A percentile compares a stretch with the other conserved stretches of the same genome.
Conservation (phyloP, 305 asterid species). For the Fraxinus baroniana region DNA sequence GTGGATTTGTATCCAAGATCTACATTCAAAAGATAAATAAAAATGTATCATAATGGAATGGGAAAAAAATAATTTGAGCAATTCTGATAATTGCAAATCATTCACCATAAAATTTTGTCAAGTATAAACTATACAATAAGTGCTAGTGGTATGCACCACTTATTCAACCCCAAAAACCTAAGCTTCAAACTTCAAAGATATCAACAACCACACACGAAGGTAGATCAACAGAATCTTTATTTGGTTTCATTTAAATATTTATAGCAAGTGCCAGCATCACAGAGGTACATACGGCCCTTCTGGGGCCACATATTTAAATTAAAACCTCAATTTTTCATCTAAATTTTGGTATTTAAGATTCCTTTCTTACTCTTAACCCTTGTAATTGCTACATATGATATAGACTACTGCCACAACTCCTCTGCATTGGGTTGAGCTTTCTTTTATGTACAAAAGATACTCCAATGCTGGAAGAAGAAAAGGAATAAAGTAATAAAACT, state of each 20-base stretch:
- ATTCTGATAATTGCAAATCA: not conserved
- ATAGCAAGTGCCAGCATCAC: not conserved
- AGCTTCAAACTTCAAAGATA: not conserved
- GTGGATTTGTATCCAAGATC: conserved; percentile 92
- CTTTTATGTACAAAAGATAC: not conserved
- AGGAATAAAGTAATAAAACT: not conserved
- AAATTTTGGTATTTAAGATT: not conserved
- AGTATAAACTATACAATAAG: not conserved
- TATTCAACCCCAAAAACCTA: no score
- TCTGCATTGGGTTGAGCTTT: not conserved
- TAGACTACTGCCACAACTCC: not conserved
- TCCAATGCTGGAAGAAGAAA: not conserved
- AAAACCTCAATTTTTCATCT: no score
- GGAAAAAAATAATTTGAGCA: no score
- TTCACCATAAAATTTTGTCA: not conserved
- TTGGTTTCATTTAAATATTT: not conserved
- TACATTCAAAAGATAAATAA: conserved; percentile 35
- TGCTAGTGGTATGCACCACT: no score
- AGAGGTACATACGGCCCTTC: not conserved
- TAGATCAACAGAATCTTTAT: not conserved
- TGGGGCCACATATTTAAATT: no score
- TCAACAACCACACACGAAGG: not conserved
- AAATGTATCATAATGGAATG: conserved; percentile 18
- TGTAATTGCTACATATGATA: not conserved
- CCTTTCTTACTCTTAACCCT: not conserved